Evolutionary conservation across 192 early-diverging fungal species (phyloP), one percentile per base, ranked within the genome.

Genomic region (Coemansia sp.): DNA sequence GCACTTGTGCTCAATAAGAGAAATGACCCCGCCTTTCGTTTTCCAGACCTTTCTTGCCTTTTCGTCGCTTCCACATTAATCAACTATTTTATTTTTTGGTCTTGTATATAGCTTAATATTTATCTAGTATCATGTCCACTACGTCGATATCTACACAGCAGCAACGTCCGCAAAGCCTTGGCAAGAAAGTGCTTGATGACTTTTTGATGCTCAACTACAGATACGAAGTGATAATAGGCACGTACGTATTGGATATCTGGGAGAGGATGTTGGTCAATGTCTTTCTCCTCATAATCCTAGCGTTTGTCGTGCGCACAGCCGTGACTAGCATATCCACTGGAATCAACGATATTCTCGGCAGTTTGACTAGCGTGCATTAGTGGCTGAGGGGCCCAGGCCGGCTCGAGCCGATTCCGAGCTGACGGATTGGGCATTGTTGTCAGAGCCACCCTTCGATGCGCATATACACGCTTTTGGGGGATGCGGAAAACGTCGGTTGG

Each of bases 191-290:
- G 52, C 52, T 55, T 11, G 52, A 55, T 23, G 60, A 65, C 19
- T 21, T 40, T 4, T 57, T 92, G 37, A 82, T 88, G 53, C 83
- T 88, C 65, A 86, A 90, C 59, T 92, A 91, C 81, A 89, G 89
- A 69, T 96, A 96, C 64, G 95, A 95, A 76, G 77, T 95, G 28
- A 89, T 91, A 38, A 90, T 91, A 17, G 94, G 91, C 23, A 85
- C 94, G 35, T 95, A 94, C 75, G 93, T 98, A 89, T 78, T 98
- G 67, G 94, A 98, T 64, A 89, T 91, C 14, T 96, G 91, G 91
- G 96, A 98, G 75, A 96, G 93, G 79, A 78, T 85, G 37, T 67
- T 92, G 11, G 90, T 94, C 64, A 94, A 76, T 38, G 42, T 32
- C 19, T 28, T 73, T 35, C 57, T 65, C 3, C 14, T 67, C 16